These are phyloP conservation scores for Schizochytrium sp. DNA, from an alignment of 108 stramenopile genomes.

Conservation along the genomic window DNA sequence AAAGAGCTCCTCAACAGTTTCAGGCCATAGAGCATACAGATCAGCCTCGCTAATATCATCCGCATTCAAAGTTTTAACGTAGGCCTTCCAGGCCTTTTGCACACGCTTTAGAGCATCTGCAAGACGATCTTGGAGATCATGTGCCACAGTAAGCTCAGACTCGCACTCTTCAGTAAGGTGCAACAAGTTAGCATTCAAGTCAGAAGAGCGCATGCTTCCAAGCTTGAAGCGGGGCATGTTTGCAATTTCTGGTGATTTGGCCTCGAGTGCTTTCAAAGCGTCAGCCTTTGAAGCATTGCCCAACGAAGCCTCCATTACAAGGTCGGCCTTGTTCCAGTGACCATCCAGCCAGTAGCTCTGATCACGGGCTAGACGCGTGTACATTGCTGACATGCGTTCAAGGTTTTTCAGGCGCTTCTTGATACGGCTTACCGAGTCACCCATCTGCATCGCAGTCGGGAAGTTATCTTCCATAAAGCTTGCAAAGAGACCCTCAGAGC, in stretches of 20 bases:
- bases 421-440: not conserved
- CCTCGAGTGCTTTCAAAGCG: not conserved
- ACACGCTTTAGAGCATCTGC: too few relatives aligned
- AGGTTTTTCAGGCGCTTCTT: not conserved
- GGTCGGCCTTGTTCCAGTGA: slow-evolving; percentile 24
- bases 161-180: not conserved
- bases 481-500: not conserved
- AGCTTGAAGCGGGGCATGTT: not conserved
- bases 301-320: not conserved
- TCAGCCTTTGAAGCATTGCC: not conserved
- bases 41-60: too few relatives aligned
- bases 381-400: not conserved
- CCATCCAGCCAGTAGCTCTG: not conserved
- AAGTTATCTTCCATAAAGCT: not conserved
- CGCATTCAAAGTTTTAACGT: too few relatives aligned
- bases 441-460: too few relatives aligned
- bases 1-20: too few relatives aligned
- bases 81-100: too few relatives aligned
- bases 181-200: not conserved
- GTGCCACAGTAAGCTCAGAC: too few relatives aligned
- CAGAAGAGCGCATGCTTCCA: not conserved
- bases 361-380: not conserved
- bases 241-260: not conserved
- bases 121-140: too few relatives aligned
- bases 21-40: too few relatives aligned